Percentiles rank a stretch among this genome's conserved stretches.
Evolutionary conservation across 805 yeast species (phyloP).

Genomic region (Debaryomyces maramus): DNA sequence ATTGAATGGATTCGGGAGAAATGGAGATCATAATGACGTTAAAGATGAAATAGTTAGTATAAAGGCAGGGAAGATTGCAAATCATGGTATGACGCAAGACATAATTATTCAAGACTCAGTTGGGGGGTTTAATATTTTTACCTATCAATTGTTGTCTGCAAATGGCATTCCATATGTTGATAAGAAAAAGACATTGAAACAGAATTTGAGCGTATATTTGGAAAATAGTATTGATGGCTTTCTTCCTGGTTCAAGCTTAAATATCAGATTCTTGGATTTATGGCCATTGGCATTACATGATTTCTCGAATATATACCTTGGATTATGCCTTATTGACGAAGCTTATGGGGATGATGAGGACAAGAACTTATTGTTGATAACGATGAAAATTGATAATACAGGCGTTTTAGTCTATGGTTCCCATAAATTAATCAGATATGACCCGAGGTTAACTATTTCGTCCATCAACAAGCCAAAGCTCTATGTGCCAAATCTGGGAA

Average conservation of each 20-base stretch:
- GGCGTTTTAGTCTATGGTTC: constrained; percentile 61
- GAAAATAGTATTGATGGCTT: constrained; percentile 42
- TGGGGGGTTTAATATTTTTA: constrained; percentile 37
- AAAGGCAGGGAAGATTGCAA: constrained; percentile 51
- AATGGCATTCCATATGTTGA: constrained; percentile 29
- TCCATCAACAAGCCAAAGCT: constrained; percentile 43
- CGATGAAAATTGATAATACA: constrained; percentile 50
- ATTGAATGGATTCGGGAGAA: constrained; percentile 5
- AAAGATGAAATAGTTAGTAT: constrained; percentile 57
- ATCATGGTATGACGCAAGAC: constrained; percentile 47
- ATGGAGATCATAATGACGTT: constrained; percentile 6
- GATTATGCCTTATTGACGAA: constrained; percentile 30
- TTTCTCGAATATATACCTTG: constrained; percentile 41
- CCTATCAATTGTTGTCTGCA: constrained; percentile 29
- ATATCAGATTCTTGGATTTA: constrained; percentile 62
- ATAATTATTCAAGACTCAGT: constrained; percentile 46
- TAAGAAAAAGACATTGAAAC: constrained; percentile 26
- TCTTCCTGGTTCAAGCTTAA: constrained; percentile 44
- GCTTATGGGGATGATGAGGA: constrained; percentile 10
- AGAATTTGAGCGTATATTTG: constrained; percentile 28
- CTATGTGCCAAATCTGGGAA: constrained; percentile 56
- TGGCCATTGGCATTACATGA: constrained; percentile 45
- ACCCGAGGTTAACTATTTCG: constrained; percentile 11
- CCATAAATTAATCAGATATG: constrained; percentile 56
- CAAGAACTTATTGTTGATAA: constrained; percentile 48